phyloP scores from a whole-genome alignment of 257 asterid genomes.

The Ocimum tenuiflorum region DNA sequence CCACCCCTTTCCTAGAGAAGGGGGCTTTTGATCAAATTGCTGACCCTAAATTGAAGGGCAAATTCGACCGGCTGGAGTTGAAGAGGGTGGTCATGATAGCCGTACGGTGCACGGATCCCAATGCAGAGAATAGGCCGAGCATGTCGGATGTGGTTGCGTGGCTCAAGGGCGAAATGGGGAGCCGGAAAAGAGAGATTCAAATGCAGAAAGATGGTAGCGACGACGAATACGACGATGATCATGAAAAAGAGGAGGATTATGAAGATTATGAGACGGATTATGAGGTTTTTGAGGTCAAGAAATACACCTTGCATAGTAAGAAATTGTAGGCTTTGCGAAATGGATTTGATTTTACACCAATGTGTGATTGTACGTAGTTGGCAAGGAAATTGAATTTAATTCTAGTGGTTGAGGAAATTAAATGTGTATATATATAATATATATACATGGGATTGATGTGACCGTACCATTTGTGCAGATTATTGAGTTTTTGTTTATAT shows the following conservation, averaged over 20 bases:
- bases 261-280: slow-evolving; percentile 11
- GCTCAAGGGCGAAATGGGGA: slow-evolving; percentile 39
- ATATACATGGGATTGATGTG: background rate
- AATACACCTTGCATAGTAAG: background rate
- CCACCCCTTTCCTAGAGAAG: slow-evolving; percentile 39
- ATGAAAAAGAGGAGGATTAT: slow-evolving; percentile 9
- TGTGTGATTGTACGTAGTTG: background rate
- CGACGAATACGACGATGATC: slow-evolving; percentile 13
- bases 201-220: slow-evolving; percentile 3
- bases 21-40: slow-evolving; percentile 55
- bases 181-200: slow-evolving; percentile 25
- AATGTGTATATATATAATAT: background rate
- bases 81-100: slow-evolving; percentile 38
- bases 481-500: background rate
- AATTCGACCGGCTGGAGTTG: slow-evolving; percentile 30
- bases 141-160: slow-evolving; percentile 59
- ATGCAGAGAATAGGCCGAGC: slow-evolving; percentile 58
- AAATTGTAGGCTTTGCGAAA: background rate
- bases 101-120: slow-evolving; percentile 42
- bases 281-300: slow-evolving; percentile 27
- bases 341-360: background rate
- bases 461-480: background rate
- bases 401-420: background rate
- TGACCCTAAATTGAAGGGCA: slow-evolving; percentile 57
- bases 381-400: background rate